Evolutionary conservation across 768 basidiomycete genomes (phyloP).

Genomic region (Pisolithus microcarpus): DNA sequence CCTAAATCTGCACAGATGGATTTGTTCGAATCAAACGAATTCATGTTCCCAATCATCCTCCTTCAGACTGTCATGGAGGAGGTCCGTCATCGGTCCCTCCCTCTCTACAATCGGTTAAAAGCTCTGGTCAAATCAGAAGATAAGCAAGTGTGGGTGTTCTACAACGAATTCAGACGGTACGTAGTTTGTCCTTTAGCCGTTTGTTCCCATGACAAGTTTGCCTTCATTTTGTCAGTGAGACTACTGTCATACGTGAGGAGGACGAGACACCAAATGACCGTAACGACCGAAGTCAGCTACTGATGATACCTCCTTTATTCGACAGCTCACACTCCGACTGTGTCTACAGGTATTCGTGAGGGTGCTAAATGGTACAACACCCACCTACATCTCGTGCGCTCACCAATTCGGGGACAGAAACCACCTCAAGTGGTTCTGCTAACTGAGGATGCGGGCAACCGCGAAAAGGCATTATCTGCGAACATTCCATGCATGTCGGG

Average conservation of each 20-base stretch:
- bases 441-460: slow-evolving; percentile 85
- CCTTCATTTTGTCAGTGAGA: slow-evolving; percentile 46
- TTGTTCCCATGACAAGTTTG: not conserved
- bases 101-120: slow-evolving; percentile 88
- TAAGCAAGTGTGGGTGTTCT: slow-evolving; percentile 78
- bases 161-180: slow-evolving; percentile 80
- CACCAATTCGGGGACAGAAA: slow-evolving; percentile 44
- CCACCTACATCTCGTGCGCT: slow-evolving; percentile 53
- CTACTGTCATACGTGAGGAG: slow-evolving; percentile 68
- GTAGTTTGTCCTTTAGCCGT: slow-evolving; percentile 22
- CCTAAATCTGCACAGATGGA: slow-evolving; percentile 63
- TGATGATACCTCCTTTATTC: not conserved
- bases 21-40: slow-evolving; percentile 71
- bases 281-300: slow-evolving; percentile 78
- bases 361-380: slow-evolving; percentile 81
- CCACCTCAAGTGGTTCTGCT: slow-evolving; percentile 64
- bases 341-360: slow-evolving; percentile 71
- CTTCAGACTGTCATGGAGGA: slow-evolving; percentile 96
- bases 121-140: slow-evolving; percentile 79
- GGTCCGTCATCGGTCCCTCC: slow-evolving; percentile 89
- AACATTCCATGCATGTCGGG: slow-evolving; percentile 60
- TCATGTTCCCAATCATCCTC: slow-evolving; percentile 76
- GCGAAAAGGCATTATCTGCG: slow-evolving; percentile 62
- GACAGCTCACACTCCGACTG: not conserved
- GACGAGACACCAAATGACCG: slow-evolving; percentile 87